Percentiles rank a stretch among this genome's conserved stretches.
These are phyloP conservation scores for Aschersonia sp. DNA, from an alignment of 2,329 filamentous ascomycete species.

Conservation along the genomic window DNA sequence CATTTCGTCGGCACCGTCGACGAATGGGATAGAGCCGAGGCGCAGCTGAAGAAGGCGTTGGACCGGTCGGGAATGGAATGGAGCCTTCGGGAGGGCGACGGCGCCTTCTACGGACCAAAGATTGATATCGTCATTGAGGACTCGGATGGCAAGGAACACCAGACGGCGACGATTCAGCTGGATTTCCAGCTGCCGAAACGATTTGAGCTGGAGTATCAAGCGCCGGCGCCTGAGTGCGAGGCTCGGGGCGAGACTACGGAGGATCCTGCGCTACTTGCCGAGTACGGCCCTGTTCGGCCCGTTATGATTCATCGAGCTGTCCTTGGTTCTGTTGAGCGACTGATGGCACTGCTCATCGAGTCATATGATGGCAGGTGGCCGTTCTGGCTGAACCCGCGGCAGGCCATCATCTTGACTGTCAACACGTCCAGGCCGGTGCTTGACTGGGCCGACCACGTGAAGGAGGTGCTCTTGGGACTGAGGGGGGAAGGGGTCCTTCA, in stretches of 20 bases:
- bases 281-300: slow-evolving; percentile 48
- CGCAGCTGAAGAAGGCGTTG: slow-evolving; percentile 22
- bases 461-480: slow-evolving; percentile 36
- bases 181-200: slow-evolving; percentile 81
- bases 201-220: slow-evolving; percentile 63
- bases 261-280: slow-evolving; percentile 30
- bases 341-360: slow-evolving; percentile 77
- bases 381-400: slow-evolving; percentile 77
- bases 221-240: slow-evolving; percentile 50
- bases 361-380: slow-evolving; percentile 70
- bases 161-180: slow-evolving; percentile 78
- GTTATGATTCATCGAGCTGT: slow-evolving; percentile 80
- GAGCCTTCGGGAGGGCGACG: slow-evolving; percentile 66
- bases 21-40: slow-evolving; percentile 39
- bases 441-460: slow-evolving; percentile 29
- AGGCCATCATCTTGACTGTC: slow-evolving; percentile 60
- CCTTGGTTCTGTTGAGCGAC: slow-evolving; percentile 68
- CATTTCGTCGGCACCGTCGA: slow-evolving; percentile 63
- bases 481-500: slow-evolving; percentile 13
- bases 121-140: slow-evolving; percentile 77
- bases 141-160: slow-evolving; percentile 71
- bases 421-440: slow-evolving; percentile 45
- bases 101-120: slow-evolving; percentile 85
- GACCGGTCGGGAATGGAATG: slow-evolving; percentile 60
- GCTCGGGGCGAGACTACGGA: slow-evolving; percentile 33